Base-by-base conservation (phyloP, 495 filamentous ascomycete species). In the Choiromyces venosus region DNA sequence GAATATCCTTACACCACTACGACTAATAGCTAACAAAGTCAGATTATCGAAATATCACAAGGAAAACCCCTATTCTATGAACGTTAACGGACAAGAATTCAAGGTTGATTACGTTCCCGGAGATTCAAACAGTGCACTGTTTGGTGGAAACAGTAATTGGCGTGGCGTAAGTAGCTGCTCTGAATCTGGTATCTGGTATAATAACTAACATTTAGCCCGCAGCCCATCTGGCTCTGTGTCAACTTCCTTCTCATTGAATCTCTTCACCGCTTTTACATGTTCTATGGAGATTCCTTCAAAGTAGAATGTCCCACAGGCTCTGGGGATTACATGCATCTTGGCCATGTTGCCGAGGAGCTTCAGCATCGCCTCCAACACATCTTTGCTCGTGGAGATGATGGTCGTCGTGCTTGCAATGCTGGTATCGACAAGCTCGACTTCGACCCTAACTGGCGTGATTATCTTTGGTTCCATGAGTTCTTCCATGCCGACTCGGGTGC, bases 61-160 rank as follows among this genome's bases (percentile, higher is more conserved):
- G 74, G 87, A 97, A 2, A 83, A 97, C 78, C 94, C 94, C 0
- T 96, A 92, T 82, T 91, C 91, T 12, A 97, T 97, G 95, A 91
- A 96, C 68, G 94, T 97, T 72, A 96, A 98, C 74, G 93, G 92
- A 10, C 92, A 97, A 81, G 87, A 86, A 40, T 98, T 96, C 84
- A 89, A 89, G 72, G 94, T 98, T 40, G 87, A 88, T 76, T 98
- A 98, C 76, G 89, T 98, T 25, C 90, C 95, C 10, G 95, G 94
- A 21, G 95, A 98, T 80, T 97, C 94, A 1, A 93, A 97, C 84
- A 95, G 91, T 77, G 89, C 91, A 4, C 86, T 98, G 18, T 98
- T 98, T 79, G 94, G 94, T 52, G 94, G 94, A 39, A 98, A 98
- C 86, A 96, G 93, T 83, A 98, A 98, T 83, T 98, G 94, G 94